Conservation (phyloP, 2,329 filamentous ascomycete species). For the Clonostachys rhizophaga region DNA sequence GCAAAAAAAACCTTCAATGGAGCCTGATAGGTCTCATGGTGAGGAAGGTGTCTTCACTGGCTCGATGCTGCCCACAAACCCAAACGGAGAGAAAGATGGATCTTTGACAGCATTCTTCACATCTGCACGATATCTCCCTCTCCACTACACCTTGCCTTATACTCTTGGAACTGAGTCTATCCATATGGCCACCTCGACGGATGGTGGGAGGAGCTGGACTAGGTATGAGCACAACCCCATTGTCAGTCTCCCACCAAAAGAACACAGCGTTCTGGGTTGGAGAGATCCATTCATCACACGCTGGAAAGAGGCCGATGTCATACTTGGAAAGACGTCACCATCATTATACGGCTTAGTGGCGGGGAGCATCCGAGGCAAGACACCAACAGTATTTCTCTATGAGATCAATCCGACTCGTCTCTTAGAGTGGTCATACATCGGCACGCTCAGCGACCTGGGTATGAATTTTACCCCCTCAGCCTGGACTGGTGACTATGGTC, state of each 20-base stretch:
- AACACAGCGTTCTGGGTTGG: slow-evolving; percentile 20
- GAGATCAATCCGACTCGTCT: slow-evolving; percentile 29
- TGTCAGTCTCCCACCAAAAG: slow-evolving; percentile 17
- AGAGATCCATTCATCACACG: slow-evolving; percentile 22
- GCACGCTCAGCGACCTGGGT: slow-evolving; percentile 31
- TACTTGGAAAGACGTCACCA: slow-evolving; percentile 7
- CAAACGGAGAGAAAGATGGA: slow-evolving; percentile 28
- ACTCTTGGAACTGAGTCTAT: slow-evolving; percentile 33
- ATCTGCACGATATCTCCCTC: slow-evolving; percentile 22
- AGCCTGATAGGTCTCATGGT: slow-evolving; percentile 36
- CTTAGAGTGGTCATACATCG: slow-evolving; percentile 36
- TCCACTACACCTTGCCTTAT: slow-evolving; percentile 30
- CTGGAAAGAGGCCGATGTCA: slow-evolving; percentile 18
- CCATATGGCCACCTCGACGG: slow-evolving; percentile 27
- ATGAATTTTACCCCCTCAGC: slow-evolving; percentile 24
- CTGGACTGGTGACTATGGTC: slow-evolving; percentile 44
- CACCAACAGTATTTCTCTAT: slow-evolving; percentile 42
- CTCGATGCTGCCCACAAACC: slow-evolving; percentile 40
- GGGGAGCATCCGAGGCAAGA: slow-evolving; percentile 32
- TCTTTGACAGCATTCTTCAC: slow-evolving; percentile 24
- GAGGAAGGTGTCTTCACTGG: slow-evolving; percentile 48
- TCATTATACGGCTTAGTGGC: slow-evolving; percentile 41
- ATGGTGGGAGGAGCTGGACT: slow-evolving; percentile 25
- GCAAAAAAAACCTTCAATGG: slow-evolving; percentile 24
- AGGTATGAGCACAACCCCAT: slow-evolving; percentile 22